phyloP scores from a whole-genome alignment of 2,329 filamentous ascomycete genomes.

The Cladophialophora yegresii region DNA sequence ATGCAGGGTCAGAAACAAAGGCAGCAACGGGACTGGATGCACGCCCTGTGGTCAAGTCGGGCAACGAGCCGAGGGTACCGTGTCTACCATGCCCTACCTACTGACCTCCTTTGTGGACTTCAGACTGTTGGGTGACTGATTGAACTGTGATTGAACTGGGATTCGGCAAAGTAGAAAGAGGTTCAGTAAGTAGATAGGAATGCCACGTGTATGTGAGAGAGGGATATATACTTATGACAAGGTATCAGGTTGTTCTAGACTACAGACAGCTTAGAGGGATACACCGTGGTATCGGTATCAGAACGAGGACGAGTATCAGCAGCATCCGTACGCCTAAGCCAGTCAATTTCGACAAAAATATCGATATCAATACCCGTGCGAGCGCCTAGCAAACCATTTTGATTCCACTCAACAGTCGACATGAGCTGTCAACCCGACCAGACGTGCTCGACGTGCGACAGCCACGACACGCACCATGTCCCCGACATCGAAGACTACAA shows the following conservation, averaged over 20 bases:
- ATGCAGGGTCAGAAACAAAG: not conserved
- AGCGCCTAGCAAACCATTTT: not conserved
- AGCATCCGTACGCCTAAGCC: too few species aligned
- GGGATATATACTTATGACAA: not conserved
- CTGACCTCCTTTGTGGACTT: too few species aligned
- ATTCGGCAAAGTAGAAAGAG: too few species aligned
- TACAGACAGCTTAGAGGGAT: too few species aligned
- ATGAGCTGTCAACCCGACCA: constrained; percentile 10
- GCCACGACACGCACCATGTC: constrained; percentile 5
- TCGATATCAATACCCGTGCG: too few species aligned
- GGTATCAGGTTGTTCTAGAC: not conserved
- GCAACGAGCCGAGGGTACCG: not conserved
- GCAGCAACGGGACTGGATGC: not conserved
- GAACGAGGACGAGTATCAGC: too few species aligned
- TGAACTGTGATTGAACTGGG: too few species aligned
- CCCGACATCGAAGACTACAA: constrained; percentile 47
- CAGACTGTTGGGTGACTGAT: too few species aligned
- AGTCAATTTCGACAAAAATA: not conserved
- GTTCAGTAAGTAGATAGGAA: too few species aligned
- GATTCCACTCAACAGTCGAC: not conserved
- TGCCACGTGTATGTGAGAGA: not conserved
- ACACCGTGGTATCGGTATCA: not conserved
- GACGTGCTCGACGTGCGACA: constrained; percentile 7
- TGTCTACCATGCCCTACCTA: not conserved
- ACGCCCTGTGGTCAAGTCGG: not conserved